Evolutionary conservation across 345 rosid genomes (phyloP), one percentile per base, ranked within the genome.

Genomic region (Boechera retrofracta): DNA sequence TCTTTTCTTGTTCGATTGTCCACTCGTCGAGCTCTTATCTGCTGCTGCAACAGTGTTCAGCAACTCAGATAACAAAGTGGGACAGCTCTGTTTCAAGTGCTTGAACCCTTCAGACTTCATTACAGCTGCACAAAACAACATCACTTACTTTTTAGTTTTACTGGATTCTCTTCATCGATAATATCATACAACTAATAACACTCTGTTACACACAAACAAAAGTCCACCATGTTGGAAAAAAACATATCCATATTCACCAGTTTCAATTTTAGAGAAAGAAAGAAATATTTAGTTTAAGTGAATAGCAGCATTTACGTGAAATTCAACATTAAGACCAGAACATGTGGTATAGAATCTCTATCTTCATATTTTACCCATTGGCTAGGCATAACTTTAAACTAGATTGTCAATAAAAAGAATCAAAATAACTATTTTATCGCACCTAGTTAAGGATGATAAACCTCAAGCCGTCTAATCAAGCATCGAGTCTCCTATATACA

Each of bases 21-120:
- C 79, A 52, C 81, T 82, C 26, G 87, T 80, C 67, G 86, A 84
- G 74, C 82, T 86, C 78, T 91, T 94, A n/a, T 91, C 94, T 18
- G 79, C 89, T 2, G 85, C 78, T 28, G 97, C 99, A 72, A 87
- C 75, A 12, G 89, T 79, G 84, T 83, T 91, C 66, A 95, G 86
- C 78, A 93, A 80, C 82, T 96, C 99, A 0, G 95, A 85, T 72
- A 96, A 63, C 83, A 96, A 67, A 0, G 94, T 72, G 5, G 98
- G 99, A 71, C 96, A 96, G 81, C 88, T 85, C 74, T 89, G 89
- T 77, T 93, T 92, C 86, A 96, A 77, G 79, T 93, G 94, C 73
- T 75, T 86, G 83, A 86, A 96, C 44, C 98, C 99, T 77, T 93
- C 97, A 4, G 98, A 91, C 78, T 89, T 93, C 99, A 93, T 96